A percentile compares a stretch with the other conserved stretches of the same genome.
Conservation (phyloP, 2,329 filamentous ascomycete species). For the Neonectria neomacrospora region DNA sequence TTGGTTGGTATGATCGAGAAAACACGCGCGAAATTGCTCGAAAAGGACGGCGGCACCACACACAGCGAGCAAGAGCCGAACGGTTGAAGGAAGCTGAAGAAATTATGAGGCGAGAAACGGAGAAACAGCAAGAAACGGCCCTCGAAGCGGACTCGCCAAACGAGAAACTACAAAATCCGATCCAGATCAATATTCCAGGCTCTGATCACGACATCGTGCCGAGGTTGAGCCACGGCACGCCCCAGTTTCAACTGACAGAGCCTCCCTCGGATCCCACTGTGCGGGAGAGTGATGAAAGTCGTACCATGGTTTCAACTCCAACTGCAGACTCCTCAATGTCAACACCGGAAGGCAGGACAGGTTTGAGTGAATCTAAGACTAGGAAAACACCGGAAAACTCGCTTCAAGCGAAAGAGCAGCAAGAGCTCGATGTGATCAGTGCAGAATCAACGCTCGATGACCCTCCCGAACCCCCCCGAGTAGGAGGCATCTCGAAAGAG, state of each 20-base stretch:
- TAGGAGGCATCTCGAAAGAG: background rate
- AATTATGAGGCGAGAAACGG: background rate
- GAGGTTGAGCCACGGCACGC: background rate
- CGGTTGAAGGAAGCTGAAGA: conserved; percentile 26
- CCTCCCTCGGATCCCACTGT: background rate
- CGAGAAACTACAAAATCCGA: background rate
- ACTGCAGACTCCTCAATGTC: background rate
- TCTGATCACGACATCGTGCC: background rate
- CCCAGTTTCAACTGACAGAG: background rate
- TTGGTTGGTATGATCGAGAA: conserved; percentile 71
- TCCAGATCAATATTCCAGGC: background rate
- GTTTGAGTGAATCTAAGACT: background rate
- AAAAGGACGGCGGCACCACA: conserved; percentile 57
- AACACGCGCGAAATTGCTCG: conserved; percentile 72
- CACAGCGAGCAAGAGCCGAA: conserved; percentile 33
- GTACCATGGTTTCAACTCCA: background rate
- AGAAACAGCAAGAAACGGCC: background rate
- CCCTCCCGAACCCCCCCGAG: background rate
- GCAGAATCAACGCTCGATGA: background rate
- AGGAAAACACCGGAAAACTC: background rate
- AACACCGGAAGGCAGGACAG: background rate
- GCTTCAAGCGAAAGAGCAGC: background rate
- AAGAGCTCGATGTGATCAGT: background rate
- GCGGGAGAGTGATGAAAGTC: background rate
- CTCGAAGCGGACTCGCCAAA: background rate